Conservation (phyloP, 441 rosid species). For the Flueggea neowawraea region DNA sequence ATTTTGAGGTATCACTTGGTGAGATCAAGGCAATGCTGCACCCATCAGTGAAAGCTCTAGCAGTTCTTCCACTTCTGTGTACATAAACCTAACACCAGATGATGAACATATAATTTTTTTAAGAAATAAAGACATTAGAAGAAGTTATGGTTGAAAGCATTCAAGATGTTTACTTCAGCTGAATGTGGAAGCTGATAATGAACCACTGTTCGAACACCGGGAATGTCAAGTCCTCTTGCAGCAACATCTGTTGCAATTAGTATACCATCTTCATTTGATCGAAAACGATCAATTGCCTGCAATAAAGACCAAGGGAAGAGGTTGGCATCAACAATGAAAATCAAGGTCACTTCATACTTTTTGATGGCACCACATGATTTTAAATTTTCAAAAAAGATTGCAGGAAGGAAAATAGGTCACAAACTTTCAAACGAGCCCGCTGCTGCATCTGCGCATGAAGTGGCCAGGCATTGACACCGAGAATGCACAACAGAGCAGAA, state of each 20-base stretch:
- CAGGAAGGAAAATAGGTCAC: slow-evolving; percentile 4
- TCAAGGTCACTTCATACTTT: not conserved
- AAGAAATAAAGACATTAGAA: not conserved
- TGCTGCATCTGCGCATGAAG: slow-evolving; percentile 97
- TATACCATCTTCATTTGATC: slow-evolving; percentile 71
- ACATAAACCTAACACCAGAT: slow-evolving; percentile 71
- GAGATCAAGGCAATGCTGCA: slow-evolving; percentile 92
- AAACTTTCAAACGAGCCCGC: slow-evolving; percentile 92
- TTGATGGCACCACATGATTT: no score
- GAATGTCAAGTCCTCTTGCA: slow-evolving; percentile 98
- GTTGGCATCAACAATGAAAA: slow-evolving; percentile 14
- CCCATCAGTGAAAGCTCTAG: slow-evolving; percentile 94
- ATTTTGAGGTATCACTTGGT: slow-evolving; percentile 75
- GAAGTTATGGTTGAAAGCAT: slow-evolving; percentile 14
- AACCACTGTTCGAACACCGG: slow-evolving; percentile 88
- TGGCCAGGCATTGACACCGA: slow-evolving; percentile 71
- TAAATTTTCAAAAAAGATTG: not conserved
- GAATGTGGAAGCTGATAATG: slow-evolving; percentile 99
- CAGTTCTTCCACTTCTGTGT: slow-evolving; percentile 99
- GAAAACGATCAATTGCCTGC: slow-evolving; percentile 94
- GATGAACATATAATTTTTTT: slow-evolving; percentile 6
- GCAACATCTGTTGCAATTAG: slow-evolving; percentile 98
- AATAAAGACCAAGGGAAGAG: slow-evolving; percentile 12
- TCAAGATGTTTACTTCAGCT: slow-evolving; percentile 61
- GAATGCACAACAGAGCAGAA: slow-evolving; percentile 72